Evolutionary conservation across 1,139 yeast genomes (phyloP), one percentile per base, ranked within the genome.

Genomic region (Taiozyma onychis): DNA sequence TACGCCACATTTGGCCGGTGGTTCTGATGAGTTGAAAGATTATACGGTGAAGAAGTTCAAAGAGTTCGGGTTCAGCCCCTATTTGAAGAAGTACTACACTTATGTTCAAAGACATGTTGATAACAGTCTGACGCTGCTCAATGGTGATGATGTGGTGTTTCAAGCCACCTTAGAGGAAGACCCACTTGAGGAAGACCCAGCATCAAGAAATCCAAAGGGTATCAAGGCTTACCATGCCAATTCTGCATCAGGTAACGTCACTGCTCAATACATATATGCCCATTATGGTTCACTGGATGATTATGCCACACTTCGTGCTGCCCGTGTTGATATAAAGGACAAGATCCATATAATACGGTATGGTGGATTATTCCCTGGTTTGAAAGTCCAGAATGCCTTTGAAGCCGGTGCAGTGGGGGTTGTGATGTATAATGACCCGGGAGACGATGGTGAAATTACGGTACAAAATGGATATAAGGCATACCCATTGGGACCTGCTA

Each of bases 151-250:
- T 11, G 65, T 75, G 9, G 65, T 77, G 26, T 88, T 78, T 64
- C 28, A 72, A 48, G 89, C 96, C 0, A 73, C 81, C 0, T 72
- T 88, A 59, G 70, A 72, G 57, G 97, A 89, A 67, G 96, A 88
- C 59, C 80, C 69, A 13, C 57, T 86, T 11, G 69, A 76, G 3
- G 84, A 83, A 46, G 95, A 87, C 63, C 74, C 77, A 18, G 79
- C 86, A 35, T 73, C 89, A 21, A 39, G 28, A 7, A 39, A 39
- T 39, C 43, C 43, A 14, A 39, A 3, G 50, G 72, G 44, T 74
- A 70, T 21, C 55, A 62, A 41, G 11, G 70, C 83, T 0, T 85
- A 78, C 66, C 82, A 83, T 60, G 86, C 84, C 2, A 85, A 82
- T 60, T 79, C 87, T 0, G 62, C 67, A 1, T 73, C 76, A 16